Evolutionary conservation across 441 rosid genomes (phyloP), one percentile per base, ranked within the genome.

Genomic region (Corymbia calophylla): DNA sequence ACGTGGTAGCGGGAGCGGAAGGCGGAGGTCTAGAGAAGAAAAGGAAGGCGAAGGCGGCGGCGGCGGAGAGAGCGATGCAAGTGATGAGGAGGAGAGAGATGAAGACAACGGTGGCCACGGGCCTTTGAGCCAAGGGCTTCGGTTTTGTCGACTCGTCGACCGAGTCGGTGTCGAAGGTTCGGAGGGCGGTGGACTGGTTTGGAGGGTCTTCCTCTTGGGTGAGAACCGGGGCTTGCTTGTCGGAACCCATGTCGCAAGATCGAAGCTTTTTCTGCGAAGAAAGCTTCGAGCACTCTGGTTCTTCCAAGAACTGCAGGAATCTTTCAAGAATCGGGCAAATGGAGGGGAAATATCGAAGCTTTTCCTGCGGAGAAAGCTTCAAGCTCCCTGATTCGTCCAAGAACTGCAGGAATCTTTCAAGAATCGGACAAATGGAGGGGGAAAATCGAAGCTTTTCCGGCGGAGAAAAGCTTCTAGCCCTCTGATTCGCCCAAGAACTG

Each of bases 51-150:
- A 58, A 96, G 87, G 98, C 97, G 35, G 93, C 90, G 54, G 97
- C 96, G 8, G 95, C 95, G 86, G 99, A 93, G 89, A 96, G 82
- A 73, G 97, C 96, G 56, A 95, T 27, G 94, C 96, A 94, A 31
- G 98, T 89, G 92, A 94, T 7, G 87, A 95, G 90, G 82, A 94
- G 88, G 80, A 96, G 95, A 39, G 96, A 88, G 87, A 95, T 87
- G 94, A 97, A 93, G 91, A 94, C 8, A 89, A 95, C 86, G 66
- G 94, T 92, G 48, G 92, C 94, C 89, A 93, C 32, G 86, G 88
- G 87, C 58, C 87, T 92, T 4, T 88, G 90, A 53, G 91, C 66
- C 32, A 66, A 27, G 18, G 81, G 48, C 31, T 64, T 19, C 29
- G 90, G 53, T 27, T 92, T 86, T 27, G 92, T 53, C 84, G 94